Evolutionary conservation across 176 grass and related monocot species (phyloP).

Genomic region (Cenchrus fungigraminus): DNA sequence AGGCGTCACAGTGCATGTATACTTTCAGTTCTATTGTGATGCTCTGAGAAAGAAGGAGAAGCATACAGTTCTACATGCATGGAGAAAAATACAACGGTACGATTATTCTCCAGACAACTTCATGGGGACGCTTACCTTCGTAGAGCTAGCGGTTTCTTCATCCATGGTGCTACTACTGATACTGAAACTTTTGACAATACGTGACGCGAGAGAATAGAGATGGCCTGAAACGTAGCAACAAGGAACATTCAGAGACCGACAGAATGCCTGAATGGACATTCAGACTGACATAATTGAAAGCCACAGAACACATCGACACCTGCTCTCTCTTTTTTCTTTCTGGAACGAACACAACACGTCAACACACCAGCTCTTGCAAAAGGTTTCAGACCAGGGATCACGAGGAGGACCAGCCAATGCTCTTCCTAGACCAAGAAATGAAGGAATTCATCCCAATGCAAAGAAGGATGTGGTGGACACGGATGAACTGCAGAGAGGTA

Average conservation of each 20-base stretch:
- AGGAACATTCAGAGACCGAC: background rate
- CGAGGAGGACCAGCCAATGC: no score
- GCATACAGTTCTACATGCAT: no score
- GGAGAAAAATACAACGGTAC: background rate
- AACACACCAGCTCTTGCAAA: background rate
- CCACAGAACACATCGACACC: background rate
- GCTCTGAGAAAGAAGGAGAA: slow-evolving; percentile 14
- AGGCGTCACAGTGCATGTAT: slow-evolving; percentile 59
- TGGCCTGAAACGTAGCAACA: slow-evolving; percentile 5
- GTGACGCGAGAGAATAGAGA: background rate
- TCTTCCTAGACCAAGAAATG: background rate
- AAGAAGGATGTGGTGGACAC: background rate
- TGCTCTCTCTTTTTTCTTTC: background rate
- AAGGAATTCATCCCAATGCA: background rate
- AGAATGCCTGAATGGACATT: background rate
- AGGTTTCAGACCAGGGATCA: background rate
- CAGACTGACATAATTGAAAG: background rate
- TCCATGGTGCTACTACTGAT: slow-evolving; percentile 21
- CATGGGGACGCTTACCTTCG: background rate
- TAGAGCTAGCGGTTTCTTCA: background rate
- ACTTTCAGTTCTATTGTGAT: slow-evolving; percentile 39
- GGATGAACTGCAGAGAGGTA: background rate
- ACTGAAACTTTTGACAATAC: background rate
- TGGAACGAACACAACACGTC: background rate
- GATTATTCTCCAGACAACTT: background rate